Evolutionary conservation across 2,329 filamentous ascomycete species (phyloP), one percentile per base, ranked within the genome.

Genomic region (Teratosphaeria zuluensis): DNA sequence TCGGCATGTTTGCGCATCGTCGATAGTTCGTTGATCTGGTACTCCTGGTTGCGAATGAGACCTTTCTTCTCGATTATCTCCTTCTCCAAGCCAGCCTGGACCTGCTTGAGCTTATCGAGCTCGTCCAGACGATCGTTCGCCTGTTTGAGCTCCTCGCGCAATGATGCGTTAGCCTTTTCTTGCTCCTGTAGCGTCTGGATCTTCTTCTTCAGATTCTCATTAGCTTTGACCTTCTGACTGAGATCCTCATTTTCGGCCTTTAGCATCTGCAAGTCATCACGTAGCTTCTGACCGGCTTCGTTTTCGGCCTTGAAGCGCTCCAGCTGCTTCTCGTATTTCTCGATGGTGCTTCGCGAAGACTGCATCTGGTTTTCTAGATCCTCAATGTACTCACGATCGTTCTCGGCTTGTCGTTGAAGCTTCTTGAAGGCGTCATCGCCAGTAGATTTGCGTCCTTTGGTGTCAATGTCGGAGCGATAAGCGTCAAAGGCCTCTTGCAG

Each of bases 141-240:
- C 51, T 69, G 65, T 59, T 77, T 75, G 32, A 79, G 69, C 58
- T 80, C 77, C 62, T 77, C 73, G 8, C 75, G 72, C 1, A 80
- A 65, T 3, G 70, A 67, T 21, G 74, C 73, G 30, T 76, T 70
- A 11, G 69, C 70, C 58, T 76, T 77, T 21, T 77, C 76, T 59
- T 78, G 74, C 55, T 79, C 77, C 51, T 78, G 76, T 51, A 80
- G 66, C 3, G 75, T 70, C 61, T 79, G 76, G 32, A 80, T 80
- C 69, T 80, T 80, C 72, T 80, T 80, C 65, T 77, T 78, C 24
- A 80, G 73, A 59, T 80, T 80, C 64, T 80, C 78, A 58, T 78
- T 80, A 24, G 77, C 77, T 59, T 78, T 78, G 30, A 76, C 72
- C 60, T 77, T 78, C 60, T 79, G 76, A 33, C 68, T 71, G 24